Evolutionary conservation across 768 basidiomycete genomes (phyloP), one percentile per base, ranked within the genome.

Genomic region (Calvatia gigantea): DNA sequence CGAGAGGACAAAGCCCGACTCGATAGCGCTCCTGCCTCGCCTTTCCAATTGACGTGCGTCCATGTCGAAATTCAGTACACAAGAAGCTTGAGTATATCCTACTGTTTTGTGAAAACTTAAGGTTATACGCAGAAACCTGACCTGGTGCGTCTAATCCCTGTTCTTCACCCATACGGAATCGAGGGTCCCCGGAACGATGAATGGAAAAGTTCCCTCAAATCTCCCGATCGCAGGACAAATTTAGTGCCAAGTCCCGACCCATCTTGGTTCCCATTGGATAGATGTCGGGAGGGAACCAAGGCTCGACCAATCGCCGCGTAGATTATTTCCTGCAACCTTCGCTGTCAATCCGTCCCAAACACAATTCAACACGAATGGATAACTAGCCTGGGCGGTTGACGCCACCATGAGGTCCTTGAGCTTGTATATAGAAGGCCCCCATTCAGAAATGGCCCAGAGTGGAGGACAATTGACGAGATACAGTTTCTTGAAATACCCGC

Each of bases 261-360:
- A 25, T 28, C 27, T 46, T n/a, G 32, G 46, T 12, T 33, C 46
- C 17, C 46, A 48, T 32, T 14, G 31, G 17, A 17, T 12, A 32
- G 17, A 48, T 17, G 19, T 19, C 0, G 11, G 11, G 3, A 17
- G 41, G 25, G 31, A 43, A 51, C 8, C 15, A 11, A 39, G 9
- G 17, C 25, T 52, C 51, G 51, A 52, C 43, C 52, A 54, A 54
- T 54, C 52, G 37, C 51, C 51, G 39, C 51, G 21, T 15, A 23
- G 21, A 15, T 19, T 19, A 33, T 43, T 2, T 44, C 31, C n/a
- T 39, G n/a, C 12, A 17, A 7, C 50, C 50, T 17, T 3, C 14
- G 11, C 38, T 25, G 15, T 35, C 52, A 38, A 35, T 33, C n/a
- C 28, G 31, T 38, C 37, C 41, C 38, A 31, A 12, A 25, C 28